A percentile compares a stretch with the other conserved stretches of the same genome.
phyloP scores from a whole-genome alignment of 371 early-diverging fungal species.

The Zychaea mexicana region DNA sequence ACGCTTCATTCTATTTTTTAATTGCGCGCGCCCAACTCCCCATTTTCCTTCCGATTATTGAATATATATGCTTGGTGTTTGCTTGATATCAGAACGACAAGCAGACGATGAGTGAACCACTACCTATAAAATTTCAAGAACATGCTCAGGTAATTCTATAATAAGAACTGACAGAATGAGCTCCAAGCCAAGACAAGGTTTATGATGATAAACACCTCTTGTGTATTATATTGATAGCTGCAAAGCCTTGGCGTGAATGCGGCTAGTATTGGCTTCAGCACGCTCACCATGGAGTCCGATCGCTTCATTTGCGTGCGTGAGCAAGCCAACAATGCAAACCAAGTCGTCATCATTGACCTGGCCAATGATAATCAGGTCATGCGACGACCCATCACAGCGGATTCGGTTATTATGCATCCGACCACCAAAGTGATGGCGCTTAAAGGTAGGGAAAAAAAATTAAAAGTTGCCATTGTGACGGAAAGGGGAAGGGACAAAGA shows the following conservation, averaged over 20 bases:
- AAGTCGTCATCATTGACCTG: conserved; percentile 95
- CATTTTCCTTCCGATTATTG: background rate
- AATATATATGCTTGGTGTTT: background rate
- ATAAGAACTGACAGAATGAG: background rate
- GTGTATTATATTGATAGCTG: conserved; percentile 61
- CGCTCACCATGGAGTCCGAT: conserved; percentile 97
- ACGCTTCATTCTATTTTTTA: too few species aligned
- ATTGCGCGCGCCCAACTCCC: too few species aligned
- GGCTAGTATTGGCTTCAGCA: conserved; percentile 93
- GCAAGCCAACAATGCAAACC: conserved; percentile 79
- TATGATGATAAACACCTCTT: background rate
- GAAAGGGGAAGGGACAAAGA: too few species aligned
- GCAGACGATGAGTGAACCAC: conserved; percentile 62
- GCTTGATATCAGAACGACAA: conserved; percentile 4
- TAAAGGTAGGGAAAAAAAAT: conserved; percentile 66
- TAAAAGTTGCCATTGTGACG: background rate
- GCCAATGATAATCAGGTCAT: conserved; percentile 77
- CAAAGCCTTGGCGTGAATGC: conserved; percentile 89
- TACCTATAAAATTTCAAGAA: conserved; percentile 92
- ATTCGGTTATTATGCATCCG: conserved; percentile 98
- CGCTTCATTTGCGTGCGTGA: conserved; percentile 97
- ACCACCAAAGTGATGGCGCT: conserved; percentile 90
- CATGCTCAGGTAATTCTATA: conserved; percentile 82
- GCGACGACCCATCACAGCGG: conserved; percentile 94
- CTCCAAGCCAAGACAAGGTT: too few species aligned